A percentile compares a stretch with the other conserved stretches of the same genome.
These are phyloP conservation scores for Melampsora medusae DNA, from an alignment of 1,284 basidiomycete genomes.

Conservation along the genomic window DNA sequence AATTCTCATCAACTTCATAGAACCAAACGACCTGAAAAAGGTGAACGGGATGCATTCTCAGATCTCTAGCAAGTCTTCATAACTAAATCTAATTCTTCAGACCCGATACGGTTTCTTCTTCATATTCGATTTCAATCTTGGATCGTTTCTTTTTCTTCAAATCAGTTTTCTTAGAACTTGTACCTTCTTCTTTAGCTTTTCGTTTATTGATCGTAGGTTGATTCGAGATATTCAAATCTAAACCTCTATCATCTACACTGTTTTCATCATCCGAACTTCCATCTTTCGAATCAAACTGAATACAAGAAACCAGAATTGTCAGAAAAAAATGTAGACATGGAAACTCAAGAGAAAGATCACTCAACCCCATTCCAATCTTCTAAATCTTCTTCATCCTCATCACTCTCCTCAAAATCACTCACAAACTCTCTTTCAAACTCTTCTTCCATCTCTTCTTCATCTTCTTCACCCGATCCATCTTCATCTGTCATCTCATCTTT, in stretches of 20 bases:
- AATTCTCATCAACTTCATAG: neutral
- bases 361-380: slow-evolving; percentile 30
- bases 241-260: slow-evolving; percentile 11
- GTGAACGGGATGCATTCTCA: neutral
- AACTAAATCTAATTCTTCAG: neutral
- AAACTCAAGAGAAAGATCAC: neutral
- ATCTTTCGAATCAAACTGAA: too few relatives aligned
- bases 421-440: slow-evolving; percentile 72
- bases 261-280: slow-evolving; percentile 7
- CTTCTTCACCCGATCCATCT: slow-evolving; percentile 55
- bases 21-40: neutral
- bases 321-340: neutral
- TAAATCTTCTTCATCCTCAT: slow-evolving; percentile 25
- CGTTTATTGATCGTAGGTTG: slow-evolving; percentile 1
- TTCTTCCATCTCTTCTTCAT: slow-evolving; percentile 61
- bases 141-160: slow-evolving; percentile 22
- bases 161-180: slow-evolving; percentile 15
- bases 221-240: slow-evolving; percentile 26
- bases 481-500: slow-evolving; percentile 59
- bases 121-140: slow-evolving; percentile 36
- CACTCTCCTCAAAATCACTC: slow-evolving; percentile 67
- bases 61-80: neutral
- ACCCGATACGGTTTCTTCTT: slow-evolving; percentile 30
- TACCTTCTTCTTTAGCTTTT: slow-evolving; percentile 11
- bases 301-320: neutral